These are phyloP conservation scores for Iris macrosiphon DNA, from an alignment of 106 monocot genomes.

Conservation along the genomic window DNA sequence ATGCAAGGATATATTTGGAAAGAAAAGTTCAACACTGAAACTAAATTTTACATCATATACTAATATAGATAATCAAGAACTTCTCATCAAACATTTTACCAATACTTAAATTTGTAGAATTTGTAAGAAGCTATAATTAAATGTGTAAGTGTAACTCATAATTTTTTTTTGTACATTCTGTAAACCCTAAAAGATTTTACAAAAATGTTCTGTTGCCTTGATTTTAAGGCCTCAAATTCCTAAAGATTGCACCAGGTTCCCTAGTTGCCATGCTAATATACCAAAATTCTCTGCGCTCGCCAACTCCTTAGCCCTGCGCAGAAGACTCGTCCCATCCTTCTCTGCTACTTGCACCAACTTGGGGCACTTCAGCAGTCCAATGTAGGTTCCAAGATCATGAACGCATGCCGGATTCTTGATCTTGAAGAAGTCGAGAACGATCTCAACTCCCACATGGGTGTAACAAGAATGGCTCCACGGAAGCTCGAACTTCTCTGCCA, in stretches of 20 bases:
- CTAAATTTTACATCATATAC: no score
- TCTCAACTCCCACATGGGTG: constrained; percentile 54
- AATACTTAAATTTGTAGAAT: no score
- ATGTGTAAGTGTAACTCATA: no score
- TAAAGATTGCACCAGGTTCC: constrained; percentile 27
- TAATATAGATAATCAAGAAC: no score
- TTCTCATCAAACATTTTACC: no score
- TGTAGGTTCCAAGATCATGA: constrained; percentile 46
- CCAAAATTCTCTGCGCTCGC: constrained; percentile 18
- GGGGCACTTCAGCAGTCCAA: constrained; percentile 22
- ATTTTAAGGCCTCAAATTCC: no score
- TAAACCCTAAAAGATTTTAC: no score
- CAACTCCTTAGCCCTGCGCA: constrained; percentile 7
- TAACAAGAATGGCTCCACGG: constrained; percentile 44
- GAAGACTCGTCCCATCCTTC: constrained; percentile 8
- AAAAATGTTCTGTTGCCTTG: no score
- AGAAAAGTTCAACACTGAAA: no score
- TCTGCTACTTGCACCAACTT: constrained; percentile 9
- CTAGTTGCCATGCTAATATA: constrained; percentile 14
- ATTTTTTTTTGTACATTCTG: no score
- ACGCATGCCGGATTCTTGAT: constrained; percentile 40
- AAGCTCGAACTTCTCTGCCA: constrained; percentile 15
- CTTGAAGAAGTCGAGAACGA: constrained; percentile 51
- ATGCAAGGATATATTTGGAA: no score
- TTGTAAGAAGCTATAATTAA: no score